Percentiles rank a stretch among this genome's conserved stretches.
Conservation (phyloP, 768 basidiomycete species). For the Tubosaeta sp. region DNA sequence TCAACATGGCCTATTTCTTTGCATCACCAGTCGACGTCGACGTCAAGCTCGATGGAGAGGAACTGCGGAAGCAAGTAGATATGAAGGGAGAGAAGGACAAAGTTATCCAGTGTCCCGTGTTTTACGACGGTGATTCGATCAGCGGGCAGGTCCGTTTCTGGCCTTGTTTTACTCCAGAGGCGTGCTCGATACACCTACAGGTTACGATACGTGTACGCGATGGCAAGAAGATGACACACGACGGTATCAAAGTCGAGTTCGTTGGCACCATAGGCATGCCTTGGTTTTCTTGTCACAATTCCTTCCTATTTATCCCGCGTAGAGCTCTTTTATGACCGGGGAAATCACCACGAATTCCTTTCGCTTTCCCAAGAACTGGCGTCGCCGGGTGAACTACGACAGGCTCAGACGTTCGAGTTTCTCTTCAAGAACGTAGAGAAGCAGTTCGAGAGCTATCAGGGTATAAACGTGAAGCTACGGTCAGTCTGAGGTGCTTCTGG, state of each 20-base stretch:
- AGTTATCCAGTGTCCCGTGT: constrained; percentile 80
- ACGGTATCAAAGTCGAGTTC: constrained; percentile 97
- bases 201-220: constrained; percentile 86
- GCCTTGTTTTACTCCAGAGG: not conserved
- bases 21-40: constrained; percentile 88
- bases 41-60: constrained; percentile 82
- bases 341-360: constrained; percentile 97
- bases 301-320: not conserved
- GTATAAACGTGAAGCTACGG: constrained; percentile 98
- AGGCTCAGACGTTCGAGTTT: constrained; percentile 95
- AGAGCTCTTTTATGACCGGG: constrained; percentile 93
- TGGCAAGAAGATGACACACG: constrained; percentile 91
- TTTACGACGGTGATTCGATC: constrained; percentile 94
- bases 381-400: constrained; percentile 94
- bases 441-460: constrained; percentile 96
- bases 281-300: not conserved
- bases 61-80: constrained; percentile 84
- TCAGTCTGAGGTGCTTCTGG: constrained; percentile 33
- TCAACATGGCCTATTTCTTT: constrained; percentile 77
- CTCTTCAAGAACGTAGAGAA: constrained; percentile 99
- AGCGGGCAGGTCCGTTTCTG: constrained; percentile 64
- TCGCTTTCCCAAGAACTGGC: constrained; percentile 94
- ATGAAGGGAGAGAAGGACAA: constrained; percentile 88
- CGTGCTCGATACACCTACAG: constrained; percentile 35
- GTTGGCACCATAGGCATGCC: constrained; percentile 87